Evolutionary conservation across 1,284 basidiomycete species (phyloP).

Genomic region (Wolfiporia cocos): DNA sequence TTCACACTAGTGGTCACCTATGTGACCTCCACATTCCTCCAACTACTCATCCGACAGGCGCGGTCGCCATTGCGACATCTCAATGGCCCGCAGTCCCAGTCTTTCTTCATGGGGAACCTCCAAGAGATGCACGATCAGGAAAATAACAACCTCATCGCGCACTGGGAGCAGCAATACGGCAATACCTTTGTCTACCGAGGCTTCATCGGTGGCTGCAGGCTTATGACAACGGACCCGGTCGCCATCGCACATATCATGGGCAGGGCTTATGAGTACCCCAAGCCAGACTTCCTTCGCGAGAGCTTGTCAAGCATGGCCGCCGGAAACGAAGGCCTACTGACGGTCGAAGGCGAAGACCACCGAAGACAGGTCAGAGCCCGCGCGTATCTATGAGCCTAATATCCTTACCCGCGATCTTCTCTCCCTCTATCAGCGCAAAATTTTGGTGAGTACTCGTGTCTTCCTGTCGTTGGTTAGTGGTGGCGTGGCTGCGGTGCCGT

Average conservation of each 20-base stretch:
- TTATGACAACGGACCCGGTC: conserved; percentile 55
- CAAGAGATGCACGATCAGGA: conserved; percentile 50
- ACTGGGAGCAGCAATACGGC: conserved; percentile 45
- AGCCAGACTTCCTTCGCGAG: conserved; percentile 56
- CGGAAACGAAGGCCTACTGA: conserved; percentile 41
- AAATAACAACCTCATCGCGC: conserved; percentile 43
- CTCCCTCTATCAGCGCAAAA: conserved; percentile 28
- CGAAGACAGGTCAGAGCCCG: conserved; percentile 35
- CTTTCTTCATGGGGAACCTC: conserved; percentile 52
- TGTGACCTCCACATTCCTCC: conserved; percentile 28
- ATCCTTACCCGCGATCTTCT: conserved; percentile 1
- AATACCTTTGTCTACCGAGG: conserved; percentile 49
- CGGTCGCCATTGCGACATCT: conserved; percentile 34
- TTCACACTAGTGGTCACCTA: conserved; percentile 13
- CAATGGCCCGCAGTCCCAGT: conserved; percentile 32
- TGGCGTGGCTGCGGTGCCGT: no score
- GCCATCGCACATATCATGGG: conserved; percentile 58
- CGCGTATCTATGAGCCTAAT: not conserved
- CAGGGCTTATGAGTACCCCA: conserved; percentile 58
- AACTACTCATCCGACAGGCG: conserved; percentile 27
- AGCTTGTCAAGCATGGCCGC: conserved; percentile 49
- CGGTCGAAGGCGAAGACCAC: conserved; percentile 47
- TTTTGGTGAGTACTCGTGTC: conserved; percentile 27
- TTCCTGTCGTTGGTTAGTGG: no score
- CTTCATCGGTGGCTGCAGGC: conserved; percentile 45